phyloP scores from a whole-genome alignment of 2,329 filamentous ascomycete species.

The Daldinia eschscholtzii region DNA sequence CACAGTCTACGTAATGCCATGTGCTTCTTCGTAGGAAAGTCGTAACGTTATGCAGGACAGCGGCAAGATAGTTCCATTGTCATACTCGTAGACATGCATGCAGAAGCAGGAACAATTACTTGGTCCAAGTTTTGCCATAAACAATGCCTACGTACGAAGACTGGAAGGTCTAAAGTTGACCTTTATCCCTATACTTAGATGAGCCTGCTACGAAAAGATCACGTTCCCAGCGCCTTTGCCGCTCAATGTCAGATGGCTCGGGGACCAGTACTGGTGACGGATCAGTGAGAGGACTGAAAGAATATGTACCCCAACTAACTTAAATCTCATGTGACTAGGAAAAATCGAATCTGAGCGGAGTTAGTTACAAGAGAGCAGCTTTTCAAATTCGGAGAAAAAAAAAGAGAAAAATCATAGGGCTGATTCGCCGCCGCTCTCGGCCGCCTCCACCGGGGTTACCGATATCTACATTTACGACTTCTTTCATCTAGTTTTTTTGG shows the following conservation, averaged over 20 bases:
- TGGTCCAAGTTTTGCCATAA: slow-evolving; percentile 1
- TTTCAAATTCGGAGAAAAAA: slow-evolving; percentile 10
- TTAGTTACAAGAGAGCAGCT: slow-evolving; percentile 19
- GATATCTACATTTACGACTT: slow-evolving; percentile 16
- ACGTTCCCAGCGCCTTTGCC: slow-evolving; percentile 24
- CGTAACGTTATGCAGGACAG: slow-evolving; percentile 10
- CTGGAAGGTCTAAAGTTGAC: background rate
- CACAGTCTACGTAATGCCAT: slow-evolving; percentile 31
- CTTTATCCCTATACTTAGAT: background rate
- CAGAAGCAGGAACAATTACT: slow-evolving; percentile 21
- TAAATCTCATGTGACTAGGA: slow-evolving; percentile 35
- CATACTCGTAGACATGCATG: slow-evolving; percentile 13
- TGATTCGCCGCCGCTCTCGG: slow-evolving; percentile 33
- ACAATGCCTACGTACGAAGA: background rate
- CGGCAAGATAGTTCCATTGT: slow-evolving; percentile 11
- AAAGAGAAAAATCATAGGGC: slow-evolving; percentile 27
- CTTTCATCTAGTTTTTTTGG: background rate
- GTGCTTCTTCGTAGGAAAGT: slow-evolving; percentile 20
- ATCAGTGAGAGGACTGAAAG: slow-evolving; percentile 15
- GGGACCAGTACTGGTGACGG: slow-evolving; percentile 18
- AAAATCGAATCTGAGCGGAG: slow-evolving; percentile 30
- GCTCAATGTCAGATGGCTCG: slow-evolving; percentile 20
- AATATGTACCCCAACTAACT: slow-evolving; percentile 9
- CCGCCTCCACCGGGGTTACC: slow-evolving; percentile 40
- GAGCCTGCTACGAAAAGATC: slow-evolving; percentile 5